Conservation (phyloP, 1,284 basidiomycete genomes). For the Tilletiaria anomala region DNA sequence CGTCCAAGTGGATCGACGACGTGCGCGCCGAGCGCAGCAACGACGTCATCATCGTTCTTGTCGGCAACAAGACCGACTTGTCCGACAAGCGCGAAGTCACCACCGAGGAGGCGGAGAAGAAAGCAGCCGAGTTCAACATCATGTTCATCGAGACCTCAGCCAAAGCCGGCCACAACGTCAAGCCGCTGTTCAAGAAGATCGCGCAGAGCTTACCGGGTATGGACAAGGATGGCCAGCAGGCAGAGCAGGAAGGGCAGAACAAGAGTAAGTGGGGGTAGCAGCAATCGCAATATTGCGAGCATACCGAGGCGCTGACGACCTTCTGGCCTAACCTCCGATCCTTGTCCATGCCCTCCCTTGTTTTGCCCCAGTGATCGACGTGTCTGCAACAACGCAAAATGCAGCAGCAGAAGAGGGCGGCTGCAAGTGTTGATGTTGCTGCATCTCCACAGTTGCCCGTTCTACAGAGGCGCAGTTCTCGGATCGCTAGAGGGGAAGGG, state of each 20-base stretch:
- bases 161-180: slow-evolving; percentile 98
- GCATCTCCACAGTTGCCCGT: too few species aligned
- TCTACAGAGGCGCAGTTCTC: too few species aligned
- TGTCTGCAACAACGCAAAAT: too few species aligned
- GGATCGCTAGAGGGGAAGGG: too few species aligned
- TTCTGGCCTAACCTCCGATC: too few species aligned
- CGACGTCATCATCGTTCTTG: slow-evolving; percentile 96
- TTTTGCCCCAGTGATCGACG: too few species aligned
- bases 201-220: slow-evolving; percentile 94
- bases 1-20: slow-evolving; percentile 98
- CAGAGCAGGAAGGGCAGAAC: slow-evolving; percentile 45
- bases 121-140: slow-evolving; percentile 79
- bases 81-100: slow-evolving; percentile 63
- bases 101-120: slow-evolving; percentile 84
- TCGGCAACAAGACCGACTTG: slow-evolving; percentile 94
- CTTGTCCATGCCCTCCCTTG: too few species aligned
- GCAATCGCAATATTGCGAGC: too few species aligned
- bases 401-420: too few species aligned
- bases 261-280: slow-evolving; percentile 35
- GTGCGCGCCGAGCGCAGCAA: slow-evolving; percentile 91
- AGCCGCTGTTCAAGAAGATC: slow-evolving; percentile 97
- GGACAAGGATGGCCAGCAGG: slow-evolving; percentile 59
- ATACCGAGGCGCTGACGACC: too few species aligned
- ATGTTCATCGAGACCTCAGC: slow-evolving; percentile 99
- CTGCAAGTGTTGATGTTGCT: too few species aligned